A percentile compares a stretch with the other conserved stretches of the same genome.
These are phyloP conservation scores for Mycena indigotica DNA, from an alignment of 768 basidiomycete genomes.

Conservation along the genomic window DNA sequence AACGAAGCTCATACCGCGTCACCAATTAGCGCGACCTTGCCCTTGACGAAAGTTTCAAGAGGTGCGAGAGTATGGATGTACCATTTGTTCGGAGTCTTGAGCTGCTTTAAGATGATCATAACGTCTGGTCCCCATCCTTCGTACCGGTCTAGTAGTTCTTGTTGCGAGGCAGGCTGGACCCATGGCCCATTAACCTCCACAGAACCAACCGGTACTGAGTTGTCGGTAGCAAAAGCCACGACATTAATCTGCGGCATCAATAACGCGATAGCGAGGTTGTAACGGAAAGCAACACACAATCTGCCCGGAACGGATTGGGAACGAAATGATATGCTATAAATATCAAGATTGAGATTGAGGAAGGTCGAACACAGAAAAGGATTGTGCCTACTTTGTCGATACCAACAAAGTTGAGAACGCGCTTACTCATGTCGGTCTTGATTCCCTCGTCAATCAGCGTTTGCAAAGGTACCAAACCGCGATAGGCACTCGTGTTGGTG, in stretches of 20 bases:
- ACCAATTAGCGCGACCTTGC: slow-evolving; percentile 52
- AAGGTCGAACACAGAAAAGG: not conserved
- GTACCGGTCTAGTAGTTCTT: slow-evolving; percentile 47
- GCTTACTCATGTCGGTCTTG: slow-evolving; percentile 37
- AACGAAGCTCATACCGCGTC: slow-evolving; percentile 43
- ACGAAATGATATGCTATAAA: slow-evolving; percentile 53
- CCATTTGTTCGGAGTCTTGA: slow-evolving; percentile 53
- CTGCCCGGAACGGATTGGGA: slow-evolving; percentile 46
- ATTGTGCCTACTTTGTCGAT: slow-evolving; percentile 41
- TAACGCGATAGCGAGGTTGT: not conserved
- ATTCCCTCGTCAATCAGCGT: slow-evolving; percentile 45
- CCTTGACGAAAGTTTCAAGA: slow-evolving; percentile 44
- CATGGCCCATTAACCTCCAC: slow-evolving; percentile 38
- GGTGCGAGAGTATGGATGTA: slow-evolving; percentile 50
- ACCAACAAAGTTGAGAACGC: slow-evolving; percentile 47
- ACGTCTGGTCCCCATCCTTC: slow-evolving; percentile 51
- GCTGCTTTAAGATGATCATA: slow-evolving; percentile 40
- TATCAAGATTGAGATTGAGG: not conserved
- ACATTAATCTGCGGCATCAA: slow-evolving; percentile 43
- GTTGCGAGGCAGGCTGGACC: slow-evolving; percentile 42
- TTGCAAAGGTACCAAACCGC: slow-evolving; percentile 46
- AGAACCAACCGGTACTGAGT: slow-evolving; percentile 29
- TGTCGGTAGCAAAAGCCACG: slow-evolving; percentile 44
- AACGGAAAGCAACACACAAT: slow-evolving; percentile 34
- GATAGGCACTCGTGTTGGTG: slow-evolving; percentile 51